Evolutionary conservation across 2,329 filamentous ascomycete genomes (phyloP).

Genomic region (Hymenoscyphus linearis): DNA sequence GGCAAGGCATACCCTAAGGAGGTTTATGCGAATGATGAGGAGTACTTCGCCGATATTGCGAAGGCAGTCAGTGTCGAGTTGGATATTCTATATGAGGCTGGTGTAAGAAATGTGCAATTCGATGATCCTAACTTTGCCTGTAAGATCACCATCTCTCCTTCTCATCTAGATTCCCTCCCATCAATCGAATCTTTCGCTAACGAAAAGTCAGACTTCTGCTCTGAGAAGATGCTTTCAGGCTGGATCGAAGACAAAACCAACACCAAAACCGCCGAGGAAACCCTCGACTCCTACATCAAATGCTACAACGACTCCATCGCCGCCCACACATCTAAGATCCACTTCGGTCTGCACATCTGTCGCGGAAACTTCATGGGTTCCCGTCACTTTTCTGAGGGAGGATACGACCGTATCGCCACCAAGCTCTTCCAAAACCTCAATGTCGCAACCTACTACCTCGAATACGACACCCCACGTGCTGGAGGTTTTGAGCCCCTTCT

Average conservation of each 20-base stretch:
- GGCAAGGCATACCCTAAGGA: conserved; percentile 47
- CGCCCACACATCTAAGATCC: conserved; percentile 62
- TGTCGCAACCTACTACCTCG: conserved; percentile 63
- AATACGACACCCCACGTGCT: conserved; percentile 61
- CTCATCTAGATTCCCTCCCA: neutral
- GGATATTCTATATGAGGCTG: conserved; percentile 49
- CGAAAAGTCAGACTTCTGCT: conserved; percentile 59
- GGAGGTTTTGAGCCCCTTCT: conserved; percentile 63
- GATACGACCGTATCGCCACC: conserved; percentile 62
- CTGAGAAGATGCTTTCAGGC: conserved; percentile 63
- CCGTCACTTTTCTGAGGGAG: conserved; percentile 61
- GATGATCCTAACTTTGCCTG: conserved; percentile 59
- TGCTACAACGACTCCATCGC: conserved; percentile 70
- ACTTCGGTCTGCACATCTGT: conserved; percentile 74
- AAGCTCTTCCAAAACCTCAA: conserved; percentile 61
- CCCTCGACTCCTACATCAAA: conserved; percentile 70
- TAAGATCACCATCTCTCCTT: no score
- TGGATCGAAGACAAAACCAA: conserved; percentile 55
- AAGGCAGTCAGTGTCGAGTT: conserved; percentile 48
- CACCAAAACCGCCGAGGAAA: conserved; percentile 60
- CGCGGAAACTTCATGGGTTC: conserved; percentile 60
- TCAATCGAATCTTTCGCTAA: neutral
- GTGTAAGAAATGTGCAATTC: conserved; percentile 49
- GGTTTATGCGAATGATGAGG: conserved; percentile 46
- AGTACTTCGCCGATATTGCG: conserved; percentile 51